phyloP scores from a whole-genome alignment of 805 yeast genomes.

The Naumovozyma castellii region DNA sequence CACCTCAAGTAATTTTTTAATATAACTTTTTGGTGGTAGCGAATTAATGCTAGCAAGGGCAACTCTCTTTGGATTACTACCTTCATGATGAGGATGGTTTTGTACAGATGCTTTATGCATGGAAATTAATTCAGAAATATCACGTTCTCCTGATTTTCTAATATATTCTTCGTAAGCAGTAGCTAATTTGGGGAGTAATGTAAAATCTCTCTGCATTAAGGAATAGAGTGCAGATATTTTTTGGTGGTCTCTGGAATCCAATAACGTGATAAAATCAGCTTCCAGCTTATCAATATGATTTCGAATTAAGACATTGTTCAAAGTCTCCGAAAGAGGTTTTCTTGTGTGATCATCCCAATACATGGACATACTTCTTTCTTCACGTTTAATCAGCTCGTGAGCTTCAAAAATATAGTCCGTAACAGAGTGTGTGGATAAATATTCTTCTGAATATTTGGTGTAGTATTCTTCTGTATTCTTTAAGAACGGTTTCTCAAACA shows the following conservation, averaged over 20 bases:
- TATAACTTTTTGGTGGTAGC: slow-evolving; percentile 58
- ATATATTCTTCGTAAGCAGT: slow-evolving; percentile 65
- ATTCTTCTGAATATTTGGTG: slow-evolving; percentile 53
- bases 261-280: slow-evolving; percentile 62
- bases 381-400: slow-evolving; percentile 73
- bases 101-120: slow-evolving; percentile 13
- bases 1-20: slow-evolving; percentile 63
- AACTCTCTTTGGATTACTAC: slow-evolving; percentile 29
- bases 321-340: slow-evolving; percentile 61
- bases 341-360: slow-evolving; percentile 82
- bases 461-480: slow-evolving; percentile 48
- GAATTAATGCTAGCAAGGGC: slow-evolving; percentile 33
- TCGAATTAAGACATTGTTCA: slow-evolving; percentile 68
- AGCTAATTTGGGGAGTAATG: slow-evolving; percentile 71
- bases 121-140: slow-evolving; percentile 18
- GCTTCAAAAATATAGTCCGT: slow-evolving; percentile 88
- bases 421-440: slow-evolving; percentile 64
- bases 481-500: slow-evolving; percentile 71
- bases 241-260: slow-evolving; percentile 53
- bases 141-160: slow-evolving; percentile 45
- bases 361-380: slow-evolving; percentile 64
- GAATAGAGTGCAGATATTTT: slow-evolving; percentile 68
- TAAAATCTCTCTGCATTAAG: slow-evolving; percentile 67
- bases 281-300: slow-evolving; percentile 71
- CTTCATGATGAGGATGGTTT: slow-evolving; percentile 9